Base-by-base conservation (phyloP, 768 basidiomycete species). In the Termitomyces sp. region DNA sequence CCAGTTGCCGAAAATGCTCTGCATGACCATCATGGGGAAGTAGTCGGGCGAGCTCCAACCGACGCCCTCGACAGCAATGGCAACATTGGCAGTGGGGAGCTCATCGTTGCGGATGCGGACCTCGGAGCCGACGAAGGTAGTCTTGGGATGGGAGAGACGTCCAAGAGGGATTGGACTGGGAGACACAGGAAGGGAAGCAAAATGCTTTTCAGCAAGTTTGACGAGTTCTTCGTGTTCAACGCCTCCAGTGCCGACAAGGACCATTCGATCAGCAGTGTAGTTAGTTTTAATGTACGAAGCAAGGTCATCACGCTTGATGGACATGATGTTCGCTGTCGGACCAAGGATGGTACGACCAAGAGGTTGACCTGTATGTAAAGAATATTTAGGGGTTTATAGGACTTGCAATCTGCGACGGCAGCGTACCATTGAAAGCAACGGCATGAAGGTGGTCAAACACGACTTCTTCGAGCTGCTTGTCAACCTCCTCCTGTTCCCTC, bases 21-120 rank as follows among this genome's bases (percentile, higher is more conserved):
- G 92, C 88, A 97, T 92, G 70, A 93, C 94, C 77, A 98, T 86
- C 95, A 99, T 96, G 60, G 95, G 93, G 86, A 92, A 98, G 81
- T 98, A 98, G 75, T 99, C 97, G 30, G 96, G 94, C 10, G 90
- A 94, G 66, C 88, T 92, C 95, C 96, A 98, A 73, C 93, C 87
- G 57, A 96, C 95, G 72, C 97, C 97, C 72, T 98, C 95, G 47
- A 98, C 94, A 32, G 97, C 93, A 66, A 99, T 89, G 62, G 96
- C 96, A 68, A 99, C 82, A 79, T 98, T 90, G 59, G 90, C 89
- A 6, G 92, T 94, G 26, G 87, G 81, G 69, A 90, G 77, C 56
- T 88, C 87, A 76, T 98, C 97, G 70, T 99, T 93, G 49, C 96
- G 89, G 61, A 98, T 76, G 66, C 96, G 90, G 59, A 98, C 96